Evolutionary conservation across 169 alveolate species (phyloP).

Genomic region (Plasmodium berghei): DNA sequence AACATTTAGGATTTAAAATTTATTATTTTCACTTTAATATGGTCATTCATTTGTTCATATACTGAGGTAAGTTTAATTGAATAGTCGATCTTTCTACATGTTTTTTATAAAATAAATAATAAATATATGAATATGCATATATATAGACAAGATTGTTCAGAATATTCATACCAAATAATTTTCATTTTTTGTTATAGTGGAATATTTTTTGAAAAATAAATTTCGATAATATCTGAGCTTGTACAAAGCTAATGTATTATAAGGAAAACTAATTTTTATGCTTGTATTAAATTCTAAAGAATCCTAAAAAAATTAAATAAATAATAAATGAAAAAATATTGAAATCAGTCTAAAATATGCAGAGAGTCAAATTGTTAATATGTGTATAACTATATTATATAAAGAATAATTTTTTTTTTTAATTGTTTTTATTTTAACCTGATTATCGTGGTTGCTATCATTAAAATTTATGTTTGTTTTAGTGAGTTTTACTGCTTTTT

Average conservation of each 20-base stretch:
- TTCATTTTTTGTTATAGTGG: slow-evolving; percentile 56
- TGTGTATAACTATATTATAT: background rate
- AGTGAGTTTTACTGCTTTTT: slow-evolving; percentile 48
- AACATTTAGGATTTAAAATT: no score
- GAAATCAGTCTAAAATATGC: background rate
- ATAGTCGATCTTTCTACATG: no score
- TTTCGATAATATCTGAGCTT: slow-evolving; percentile 35
- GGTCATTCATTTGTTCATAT: no score
- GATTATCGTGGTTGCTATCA: background rate
- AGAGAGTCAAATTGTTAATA: background rate
- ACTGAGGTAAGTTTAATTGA: no score
- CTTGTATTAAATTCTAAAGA: slow-evolving; percentile 12
- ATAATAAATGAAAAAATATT: background rate
- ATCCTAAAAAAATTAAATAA: slow-evolving; percentile 1
- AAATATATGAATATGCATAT: no score
- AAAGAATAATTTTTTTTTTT: background rate
- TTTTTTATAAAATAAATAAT: no score
- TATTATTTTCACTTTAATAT: no score
- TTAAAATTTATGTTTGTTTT: slow-evolving; percentile 20
- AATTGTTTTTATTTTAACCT: background rate
- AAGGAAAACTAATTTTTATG: slow-evolving; percentile 41
- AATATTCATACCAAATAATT: slow-evolving; percentile 45
- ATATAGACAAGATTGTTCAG: no score
- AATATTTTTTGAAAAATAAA: slow-evolving; percentile 29
- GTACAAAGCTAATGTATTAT: slow-evolving; percentile 42